These are phyloP conservation scores for Monilinia aucupariae DNA, from an alignment of 2,329 filamentous ascomycete genomes.

Conservation along the genomic window DNA sequence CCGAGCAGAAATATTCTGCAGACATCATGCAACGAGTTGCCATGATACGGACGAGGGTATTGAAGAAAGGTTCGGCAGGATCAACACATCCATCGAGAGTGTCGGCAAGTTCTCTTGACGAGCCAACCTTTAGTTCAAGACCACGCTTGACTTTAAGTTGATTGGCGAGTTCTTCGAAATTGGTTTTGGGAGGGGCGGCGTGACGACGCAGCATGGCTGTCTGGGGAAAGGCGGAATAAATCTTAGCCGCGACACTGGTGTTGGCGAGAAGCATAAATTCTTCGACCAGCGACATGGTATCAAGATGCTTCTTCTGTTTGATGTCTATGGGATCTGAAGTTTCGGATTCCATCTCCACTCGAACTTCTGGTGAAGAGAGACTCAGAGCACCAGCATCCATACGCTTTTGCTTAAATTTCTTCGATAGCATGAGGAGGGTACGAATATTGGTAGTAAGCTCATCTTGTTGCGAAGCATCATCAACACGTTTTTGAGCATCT, in stretches of 20 bases:
- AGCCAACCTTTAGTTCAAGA: conserved; percentile 75
- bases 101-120: conserved; percentile 87
- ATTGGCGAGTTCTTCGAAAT: conserved; percentile 89
- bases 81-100: conserved; percentile 84
- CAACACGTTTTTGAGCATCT: conserved; percentile 87
- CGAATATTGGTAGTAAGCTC: conserved; percentile 88
- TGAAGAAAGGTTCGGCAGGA: conserved; percentile 84
- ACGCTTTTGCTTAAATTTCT: conserved; percentile 88
- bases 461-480: conserved; percentile 80
- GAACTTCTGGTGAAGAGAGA: conserved; percentile 95
- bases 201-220: conserved; percentile 91
- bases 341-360: conserved; percentile 90
- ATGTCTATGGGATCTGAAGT: conserved; percentile 94
- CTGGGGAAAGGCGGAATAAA: conserved; percentile 88
- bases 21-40: conserved; percentile 99
- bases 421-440: conserved; percentile 78
- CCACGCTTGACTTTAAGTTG: conserved; percentile 85
- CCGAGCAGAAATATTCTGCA: conserved; percentile 95
- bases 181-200: conserved; percentile 85
- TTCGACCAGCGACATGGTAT: conserved; percentile 95
- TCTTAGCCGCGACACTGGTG: conserved; percentile 84
- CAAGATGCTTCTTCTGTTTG: conserved; percentile 87
- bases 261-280: conserved; percentile 99
- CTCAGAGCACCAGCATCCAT: conserved; percentile 95
- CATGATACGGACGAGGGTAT: conserved; percentile 94